phyloP scores from a whole-genome alignment of 163 green algal genomes.

The Chlorella variabilis region DNA sequence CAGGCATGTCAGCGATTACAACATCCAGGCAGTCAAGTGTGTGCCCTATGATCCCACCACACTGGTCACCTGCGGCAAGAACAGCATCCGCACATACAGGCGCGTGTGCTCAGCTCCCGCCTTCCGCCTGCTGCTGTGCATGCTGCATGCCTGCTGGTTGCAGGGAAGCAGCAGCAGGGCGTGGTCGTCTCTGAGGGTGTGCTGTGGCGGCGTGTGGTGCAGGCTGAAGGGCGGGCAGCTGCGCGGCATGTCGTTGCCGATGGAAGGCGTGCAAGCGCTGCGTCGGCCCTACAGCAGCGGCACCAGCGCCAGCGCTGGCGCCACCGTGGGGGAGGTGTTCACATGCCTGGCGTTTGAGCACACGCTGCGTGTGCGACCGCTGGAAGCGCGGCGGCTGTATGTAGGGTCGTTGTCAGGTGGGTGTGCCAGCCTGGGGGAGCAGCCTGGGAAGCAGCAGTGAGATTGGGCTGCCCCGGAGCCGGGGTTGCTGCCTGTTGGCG shows the following conservation, averaged over 20 bases:
- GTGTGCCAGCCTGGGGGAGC: background rate
- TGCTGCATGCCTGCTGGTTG: background rate
- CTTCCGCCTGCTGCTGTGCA: too few relatives aligned
- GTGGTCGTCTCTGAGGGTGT: too few relatives aligned
- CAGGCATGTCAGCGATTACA: conserved; percentile 63
- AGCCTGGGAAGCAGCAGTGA: too few relatives aligned
- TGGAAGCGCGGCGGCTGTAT: background rate
- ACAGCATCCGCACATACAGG: conserved; percentile 73
- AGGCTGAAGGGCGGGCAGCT: conserved; percentile 36
- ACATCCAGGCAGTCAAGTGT: conserved; percentile 71
- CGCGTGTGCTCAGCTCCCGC: too few relatives aligned
- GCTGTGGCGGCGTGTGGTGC: too few relatives aligned
- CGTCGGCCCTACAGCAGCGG: conserved; percentile 30
- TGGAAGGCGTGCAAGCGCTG: conserved; percentile 29
- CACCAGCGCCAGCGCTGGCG: background rate
- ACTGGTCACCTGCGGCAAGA: conserved; percentile 75
- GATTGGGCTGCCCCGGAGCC: too few relatives aligned
- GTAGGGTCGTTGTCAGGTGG: conserved; percentile 5
- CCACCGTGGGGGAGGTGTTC: conserved; percentile 20
- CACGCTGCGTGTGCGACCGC: background rate
- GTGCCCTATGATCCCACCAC: conserved; percentile 68
- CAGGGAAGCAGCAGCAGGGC: too few relatives aligned
- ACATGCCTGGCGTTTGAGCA: conserved; percentile 26
- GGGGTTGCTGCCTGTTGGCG: too few relatives aligned
- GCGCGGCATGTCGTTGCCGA: conserved; percentile 25